Conservation (phyloP, 2,329 filamentous ascomycete species). For the Colletotrichum acutatum region DNA sequence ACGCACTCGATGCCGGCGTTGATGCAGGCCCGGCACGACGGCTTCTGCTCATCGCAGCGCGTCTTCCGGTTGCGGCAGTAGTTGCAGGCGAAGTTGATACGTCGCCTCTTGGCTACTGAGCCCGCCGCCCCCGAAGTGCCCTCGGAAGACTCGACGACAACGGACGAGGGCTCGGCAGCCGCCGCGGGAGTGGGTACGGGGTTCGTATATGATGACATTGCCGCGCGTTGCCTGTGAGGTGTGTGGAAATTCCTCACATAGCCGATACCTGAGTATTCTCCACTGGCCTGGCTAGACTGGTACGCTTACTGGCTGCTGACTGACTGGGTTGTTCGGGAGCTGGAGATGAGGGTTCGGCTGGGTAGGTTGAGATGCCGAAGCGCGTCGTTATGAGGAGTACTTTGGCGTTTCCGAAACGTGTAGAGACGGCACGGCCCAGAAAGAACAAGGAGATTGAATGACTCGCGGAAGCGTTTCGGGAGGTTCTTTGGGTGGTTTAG, state of each 20-base stretch:
- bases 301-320: neutral
- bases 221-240: neutral
- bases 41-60: slow-evolving; percentile 42
- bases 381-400: neutral
- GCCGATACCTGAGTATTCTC: neutral
- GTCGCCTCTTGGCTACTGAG: slow-evolving; percentile 7
- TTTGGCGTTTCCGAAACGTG: slow-evolving; percentile 8
- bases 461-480: slow-evolving; percentile 1
- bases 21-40: slow-evolving; percentile 46
- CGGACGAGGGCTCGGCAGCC: neutral
- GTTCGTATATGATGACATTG: neutral
- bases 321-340: slow-evolving; percentile 3
- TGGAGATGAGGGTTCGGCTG: slow-evolving; percentile 7
- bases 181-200: neutral
- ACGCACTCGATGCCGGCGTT: slow-evolving; percentile 40
- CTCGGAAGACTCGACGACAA: neutral
- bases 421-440: neutral
- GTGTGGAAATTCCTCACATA: neutral
- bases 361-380: slow-evolving; percentile 13
- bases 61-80: slow-evolving; percentile 45
- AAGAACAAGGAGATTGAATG: neutral
- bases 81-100: slow-evolving; percentile 39
- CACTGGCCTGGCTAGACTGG: neutral
- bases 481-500: neutral
- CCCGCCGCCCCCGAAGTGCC: neutral